phyloP scores from a whole-genome alignment of 169 alveolate genomes.

The Babesia ovis region DNA sequence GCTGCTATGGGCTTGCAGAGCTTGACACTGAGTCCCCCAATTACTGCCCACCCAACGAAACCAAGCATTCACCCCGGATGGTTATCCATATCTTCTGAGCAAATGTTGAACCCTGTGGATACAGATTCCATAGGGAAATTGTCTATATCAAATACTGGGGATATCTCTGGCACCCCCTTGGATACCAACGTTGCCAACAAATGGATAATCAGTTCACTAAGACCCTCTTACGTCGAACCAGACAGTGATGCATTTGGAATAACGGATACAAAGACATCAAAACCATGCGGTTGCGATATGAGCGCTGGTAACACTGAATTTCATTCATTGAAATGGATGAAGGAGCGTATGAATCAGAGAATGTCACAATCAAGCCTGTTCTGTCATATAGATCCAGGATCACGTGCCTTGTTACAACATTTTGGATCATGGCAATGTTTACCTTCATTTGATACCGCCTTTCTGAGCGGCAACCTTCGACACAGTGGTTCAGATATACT shows the following conservation, averaged over 20 bases:
- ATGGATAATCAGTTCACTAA: not conserved
- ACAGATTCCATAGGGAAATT: not conserved
- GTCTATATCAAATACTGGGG: not conserved
- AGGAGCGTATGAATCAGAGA: not conserved
- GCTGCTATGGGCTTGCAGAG: not conserved
- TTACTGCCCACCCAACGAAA: not conserved
- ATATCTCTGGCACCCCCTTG: not conserved
- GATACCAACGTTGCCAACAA: not conserved
- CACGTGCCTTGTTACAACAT: not conserved
- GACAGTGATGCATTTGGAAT: not conserved
- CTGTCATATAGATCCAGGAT: conserved; percentile 1
- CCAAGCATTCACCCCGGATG: conserved; percentile 7
- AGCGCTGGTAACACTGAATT: not conserved
- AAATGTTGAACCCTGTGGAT: not conserved
- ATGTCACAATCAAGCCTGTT: not conserved
- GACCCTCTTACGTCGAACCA: not conserved
- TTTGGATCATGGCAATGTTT: conserved; percentile 15
- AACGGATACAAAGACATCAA: not conserved
- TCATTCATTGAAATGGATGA: not conserved
- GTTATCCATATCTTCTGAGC: not conserved
- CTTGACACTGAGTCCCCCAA: not conserved
- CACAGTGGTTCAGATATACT: not conserved
- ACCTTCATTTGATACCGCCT: conserved; percentile 21
- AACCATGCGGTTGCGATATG: not conserved
- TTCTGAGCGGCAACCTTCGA: not conserved